Conservation (phyloP, 768 basidiomycete species). For the Trametes punicea region DNA sequence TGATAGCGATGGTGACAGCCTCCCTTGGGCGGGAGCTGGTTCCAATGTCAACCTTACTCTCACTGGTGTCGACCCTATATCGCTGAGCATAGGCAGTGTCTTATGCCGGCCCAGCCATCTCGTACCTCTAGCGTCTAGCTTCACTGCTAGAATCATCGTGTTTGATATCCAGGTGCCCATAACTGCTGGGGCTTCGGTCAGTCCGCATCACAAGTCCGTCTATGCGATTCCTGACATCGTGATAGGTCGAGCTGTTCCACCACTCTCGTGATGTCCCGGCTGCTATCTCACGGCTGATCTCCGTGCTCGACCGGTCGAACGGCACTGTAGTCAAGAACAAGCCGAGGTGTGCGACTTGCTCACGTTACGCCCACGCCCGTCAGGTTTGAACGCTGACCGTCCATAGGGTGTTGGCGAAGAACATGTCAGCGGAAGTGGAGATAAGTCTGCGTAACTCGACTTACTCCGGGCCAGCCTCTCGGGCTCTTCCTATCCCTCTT, state of each 20-base stretch:
- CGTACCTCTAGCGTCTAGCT: slow-evolving; percentile 73
- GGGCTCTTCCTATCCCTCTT: slow-evolving; percentile 67
- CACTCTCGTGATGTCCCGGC: slow-evolving; percentile 93
- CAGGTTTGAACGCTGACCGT: neutral
- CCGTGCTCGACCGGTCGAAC: slow-evolving; percentile 72
- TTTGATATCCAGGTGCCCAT: slow-evolving; percentile 93
- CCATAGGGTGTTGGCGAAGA: slow-evolving; percentile 79
- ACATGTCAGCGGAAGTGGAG: slow-evolving; percentile 80
- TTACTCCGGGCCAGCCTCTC: slow-evolving; percentile 43
- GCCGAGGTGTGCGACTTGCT: slow-evolving; percentile 69
- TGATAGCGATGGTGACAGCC: slow-evolving; percentile 72
- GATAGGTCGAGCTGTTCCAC: slow-evolving; percentile 88
- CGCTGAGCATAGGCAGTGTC: slow-evolving; percentile 85
- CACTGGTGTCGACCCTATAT: slow-evolving; percentile 78
- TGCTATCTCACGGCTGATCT: slow-evolving; percentile 75
- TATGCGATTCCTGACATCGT: neutral
- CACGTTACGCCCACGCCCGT: neutral
- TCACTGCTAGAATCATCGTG: slow-evolving; percentile 86
- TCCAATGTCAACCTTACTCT: slow-evolving; percentile 85
- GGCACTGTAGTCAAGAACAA: slow-evolving; percentile 72
- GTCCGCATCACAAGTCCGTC: neutral
- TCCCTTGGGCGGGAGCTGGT: slow-evolving; percentile 88
- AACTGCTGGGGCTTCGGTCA: slow-evolving; percentile 79
- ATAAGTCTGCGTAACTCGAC: slow-evolving; percentile 64
- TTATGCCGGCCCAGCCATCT: slow-evolving; percentile 72